Evolutionary conservation across 2,329 filamentous ascomycete genomes (phyloP), one percentile per base, ranked within the genome.

Genomic region (Rhinocladiella similis): DNA sequence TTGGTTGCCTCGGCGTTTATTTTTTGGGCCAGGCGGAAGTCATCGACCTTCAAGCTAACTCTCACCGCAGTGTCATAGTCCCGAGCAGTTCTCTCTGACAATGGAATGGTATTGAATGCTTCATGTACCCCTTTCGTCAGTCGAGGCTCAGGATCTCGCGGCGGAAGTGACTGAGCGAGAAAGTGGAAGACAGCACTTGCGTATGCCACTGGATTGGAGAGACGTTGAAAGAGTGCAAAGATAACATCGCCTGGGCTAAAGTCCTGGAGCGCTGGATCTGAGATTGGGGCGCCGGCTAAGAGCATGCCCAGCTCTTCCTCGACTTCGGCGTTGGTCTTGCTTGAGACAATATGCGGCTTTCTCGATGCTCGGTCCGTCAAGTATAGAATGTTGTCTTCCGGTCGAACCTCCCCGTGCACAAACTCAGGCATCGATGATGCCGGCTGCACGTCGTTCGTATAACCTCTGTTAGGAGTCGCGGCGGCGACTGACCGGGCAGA

Each of bases 91-190:
- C 78, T 75, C 36, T 71, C 53, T 7, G 70, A 52, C 1, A 57
- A 20, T 3, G 71, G 65, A 22, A 82, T 72, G 3, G 61, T 55
- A 27, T 75, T 65, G 63, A 83, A 83, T 7, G 83, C 57, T n/a
- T 70, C 47, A 22, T 29, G 54, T 16, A 35, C 56, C 47, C 13
- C 47, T 22, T 25, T 29, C 29, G 22, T 46, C 43, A 25, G 43
- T 22, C 25, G 22, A 13, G 43, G n/a, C 43, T 22, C 19, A 14
- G 46, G 53, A 46, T 55, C 18, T 42, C 36, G 16, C 7, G 29
- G 45, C 7, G 22, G 25, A 9, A 20, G 38, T 7, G 57, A 57
- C 5, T 42, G 41, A 18, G 57, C 46, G 12, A 60, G 35, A 14
- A 58, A 46, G 22, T 52, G 49, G 27, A 62, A 54, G 10, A 62